These are phyloP conservation scores for Delonix regia DNA, from an alignment of 306 rosid species.

Conservation along the genomic window DNA sequence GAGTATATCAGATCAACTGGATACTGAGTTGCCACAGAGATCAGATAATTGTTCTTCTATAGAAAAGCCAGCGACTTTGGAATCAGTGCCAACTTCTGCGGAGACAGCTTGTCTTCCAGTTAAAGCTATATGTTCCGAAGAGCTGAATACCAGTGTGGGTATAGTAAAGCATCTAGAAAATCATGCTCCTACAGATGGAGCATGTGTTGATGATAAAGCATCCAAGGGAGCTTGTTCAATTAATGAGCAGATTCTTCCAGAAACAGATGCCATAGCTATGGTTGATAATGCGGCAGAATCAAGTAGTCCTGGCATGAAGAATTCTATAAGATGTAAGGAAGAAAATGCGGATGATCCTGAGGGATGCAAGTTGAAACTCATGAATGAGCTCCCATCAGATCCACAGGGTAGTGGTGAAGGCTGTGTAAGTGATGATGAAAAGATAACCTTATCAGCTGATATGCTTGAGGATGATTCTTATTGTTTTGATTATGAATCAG, in stretches of 20 bases:
- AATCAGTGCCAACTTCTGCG: slow-evolving; percentile 24
- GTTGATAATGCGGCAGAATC: slow-evolving; percentile 42
- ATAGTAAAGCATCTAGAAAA: slow-evolving; percentile 36
- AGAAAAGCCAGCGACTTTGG: slow-evolving; percentile 23
- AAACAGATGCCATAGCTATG: slow-evolving; percentile 33
- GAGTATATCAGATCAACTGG: slow-evolving; percentile 40
- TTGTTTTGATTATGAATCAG: slow-evolving; percentile 80
- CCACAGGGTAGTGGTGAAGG: slow-evolving; percentile 49
- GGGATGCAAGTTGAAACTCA: slow-evolving; percentile 48
- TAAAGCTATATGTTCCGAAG: slow-evolving; percentile 46
- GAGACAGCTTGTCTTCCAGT: slow-evolving; percentile 29
- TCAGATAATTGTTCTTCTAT: slow-evolving; percentile 31
- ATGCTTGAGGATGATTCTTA: slow-evolving; percentile 67
- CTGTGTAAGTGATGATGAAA: slow-evolving; percentile 84
- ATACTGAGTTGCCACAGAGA: slow-evolving; percentile 38
- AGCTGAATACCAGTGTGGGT: slow-evolving; percentile 35
- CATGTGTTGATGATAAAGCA: slow-evolving; percentile 31
- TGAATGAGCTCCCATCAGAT: slow-evolving; percentile 44
- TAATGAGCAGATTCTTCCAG: slow-evolving; percentile 39
- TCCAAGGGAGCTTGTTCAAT: slow-evolving; percentile 43
- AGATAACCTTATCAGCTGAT: slow-evolving; percentile 69
- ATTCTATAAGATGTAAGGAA: slow-evolving; percentile 34
- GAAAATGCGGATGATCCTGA: slow-evolving; percentile 37
- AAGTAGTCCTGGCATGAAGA: slow-evolving; percentile 33
- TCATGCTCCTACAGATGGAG: slow-evolving; percentile 22